Base-by-base conservation (phyloP, 306 rosid species). In the Luffa acutangula region DNA sequence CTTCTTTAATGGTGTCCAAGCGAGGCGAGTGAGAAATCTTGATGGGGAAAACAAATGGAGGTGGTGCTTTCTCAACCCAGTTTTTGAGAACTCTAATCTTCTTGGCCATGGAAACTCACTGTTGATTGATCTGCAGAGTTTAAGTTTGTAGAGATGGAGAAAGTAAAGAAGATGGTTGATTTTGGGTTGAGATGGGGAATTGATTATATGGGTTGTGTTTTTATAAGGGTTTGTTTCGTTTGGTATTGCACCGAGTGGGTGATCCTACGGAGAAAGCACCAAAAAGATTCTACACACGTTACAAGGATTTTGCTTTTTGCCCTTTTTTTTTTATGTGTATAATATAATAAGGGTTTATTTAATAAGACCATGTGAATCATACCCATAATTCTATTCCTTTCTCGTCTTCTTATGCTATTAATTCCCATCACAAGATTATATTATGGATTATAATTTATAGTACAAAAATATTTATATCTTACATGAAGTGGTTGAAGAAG, bases 1-100 rank as follows among this genome's bases (percentile, higher is more conserved):
- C 91, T 71, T 88, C 91, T 0, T 52, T 25, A 18, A 90, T 88
- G n/a, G 93, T 85, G 83, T 85, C 97, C 85, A 92, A 85, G 71
- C 81, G 31, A 5, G 92, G 97, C 1, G 80, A 82, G 78, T 88
- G 87, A 7, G 91, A 90, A 79, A 86, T 85, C 77, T 83, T 92
- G 0, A 37, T 76, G 3, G 94, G 93, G 46, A 81, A 81, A 43
- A 84, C 83, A 4, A 86, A 69, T 3, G 84, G 91, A 11, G 90
- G 80, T 0, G 93, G 66, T 59, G 17, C 15, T 31, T 59, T 59
- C 39, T 59, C 66, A 11, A 25, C 12, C 66, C 39, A 59, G 10
- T 3, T 21, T 11, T 31, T 25, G 7, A 59, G 39, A 59, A 3
- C 39, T 59, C 17, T 59, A 25, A 3, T 2, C 62, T 59, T 59